Conservation (phyloP, 495 filamentous ascomycete genomes). For the Penicillium manginii region DNA sequence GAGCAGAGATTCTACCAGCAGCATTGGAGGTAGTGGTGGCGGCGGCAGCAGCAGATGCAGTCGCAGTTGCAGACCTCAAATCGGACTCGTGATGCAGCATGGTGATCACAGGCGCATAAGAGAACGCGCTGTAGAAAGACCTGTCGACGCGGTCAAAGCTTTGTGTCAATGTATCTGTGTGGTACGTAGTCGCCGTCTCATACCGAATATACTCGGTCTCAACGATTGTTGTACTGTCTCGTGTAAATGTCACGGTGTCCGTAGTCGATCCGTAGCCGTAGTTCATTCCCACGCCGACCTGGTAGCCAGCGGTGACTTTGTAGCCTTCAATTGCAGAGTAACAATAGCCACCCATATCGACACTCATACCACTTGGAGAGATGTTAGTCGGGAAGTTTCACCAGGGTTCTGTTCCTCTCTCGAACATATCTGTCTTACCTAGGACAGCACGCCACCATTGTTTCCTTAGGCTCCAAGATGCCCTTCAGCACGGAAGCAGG, state of each 20-base stretch:
- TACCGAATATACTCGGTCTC: not conserved
- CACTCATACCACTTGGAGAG: not conserved
- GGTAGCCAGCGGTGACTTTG: not conserved
- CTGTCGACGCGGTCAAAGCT: not conserved
- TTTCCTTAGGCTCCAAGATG: not conserved
- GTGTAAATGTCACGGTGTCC: not conserved
- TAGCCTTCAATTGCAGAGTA: not conserved
- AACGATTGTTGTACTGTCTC: not conserved
- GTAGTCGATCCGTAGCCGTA: not conserved
- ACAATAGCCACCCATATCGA: not conserved
- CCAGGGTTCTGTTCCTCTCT: no score
- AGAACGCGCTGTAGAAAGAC: not conserved
- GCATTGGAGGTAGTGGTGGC: conserved; percentile 15
- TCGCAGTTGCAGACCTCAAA: conserved; percentile 1
- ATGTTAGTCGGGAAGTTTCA: not conserved
- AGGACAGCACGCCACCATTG: not conserved
- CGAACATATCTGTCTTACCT: not conserved
- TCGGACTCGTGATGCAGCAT: conserved; percentile 15
- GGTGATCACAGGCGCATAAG: conserved; percentile 13
- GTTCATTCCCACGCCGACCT: not conserved
- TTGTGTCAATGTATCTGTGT: not conserved
- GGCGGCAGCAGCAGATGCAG: not conserved
- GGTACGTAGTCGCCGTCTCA: not conserved
- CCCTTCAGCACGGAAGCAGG: not conserved
- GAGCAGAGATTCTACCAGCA: conserved; percentile 5